Conservation (phyloP, 345 rosid species). For the Euclidium syriacum region DNA sequence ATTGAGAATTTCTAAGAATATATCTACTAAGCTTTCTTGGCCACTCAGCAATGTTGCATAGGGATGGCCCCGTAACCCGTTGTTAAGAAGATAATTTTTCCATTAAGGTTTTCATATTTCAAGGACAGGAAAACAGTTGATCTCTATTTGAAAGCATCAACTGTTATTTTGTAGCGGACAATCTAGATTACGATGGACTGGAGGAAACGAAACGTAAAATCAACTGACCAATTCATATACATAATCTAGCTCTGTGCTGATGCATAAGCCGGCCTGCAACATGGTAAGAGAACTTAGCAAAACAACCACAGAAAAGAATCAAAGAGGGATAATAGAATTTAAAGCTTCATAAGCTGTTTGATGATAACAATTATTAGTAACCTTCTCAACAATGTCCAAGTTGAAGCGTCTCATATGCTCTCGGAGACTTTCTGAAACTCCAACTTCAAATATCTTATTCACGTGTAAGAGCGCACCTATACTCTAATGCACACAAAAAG, state of each 20-base stretch:
- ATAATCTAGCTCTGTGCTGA: constrained; percentile 77
- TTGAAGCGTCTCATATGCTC: constrained; percentile 60
- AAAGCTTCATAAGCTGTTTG: constrained; percentile 13
- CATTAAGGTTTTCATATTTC: neutral
- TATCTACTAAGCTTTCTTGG: neutral
- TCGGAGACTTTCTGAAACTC: constrained; percentile 60
- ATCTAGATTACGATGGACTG: neutral
- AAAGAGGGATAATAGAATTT: neutral
- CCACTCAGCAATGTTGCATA: neutral
- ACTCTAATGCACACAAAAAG: constrained; percentile 41
- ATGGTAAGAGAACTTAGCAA: constrained; percentile 13
- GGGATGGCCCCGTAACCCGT: neutral
- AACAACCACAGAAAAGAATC: neutral
- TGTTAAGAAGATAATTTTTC: neutral
- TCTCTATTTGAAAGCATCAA: constrained; percentile 10
- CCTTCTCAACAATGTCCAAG: constrained; percentile 71
- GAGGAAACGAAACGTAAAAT: neutral
- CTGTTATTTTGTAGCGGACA: neutral
- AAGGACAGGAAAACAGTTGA: neutral
- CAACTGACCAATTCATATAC: constrained; percentile 80
- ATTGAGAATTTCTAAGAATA: neutral
- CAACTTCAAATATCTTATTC: constrained; percentile 81
- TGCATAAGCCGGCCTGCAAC: constrained; percentile 66
- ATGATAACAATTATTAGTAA: constrained; percentile 27
- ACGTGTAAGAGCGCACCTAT: constrained; percentile 76